Conservation (phyloP, 163 green algal species). For the Scenedesmus sp. region DNA sequence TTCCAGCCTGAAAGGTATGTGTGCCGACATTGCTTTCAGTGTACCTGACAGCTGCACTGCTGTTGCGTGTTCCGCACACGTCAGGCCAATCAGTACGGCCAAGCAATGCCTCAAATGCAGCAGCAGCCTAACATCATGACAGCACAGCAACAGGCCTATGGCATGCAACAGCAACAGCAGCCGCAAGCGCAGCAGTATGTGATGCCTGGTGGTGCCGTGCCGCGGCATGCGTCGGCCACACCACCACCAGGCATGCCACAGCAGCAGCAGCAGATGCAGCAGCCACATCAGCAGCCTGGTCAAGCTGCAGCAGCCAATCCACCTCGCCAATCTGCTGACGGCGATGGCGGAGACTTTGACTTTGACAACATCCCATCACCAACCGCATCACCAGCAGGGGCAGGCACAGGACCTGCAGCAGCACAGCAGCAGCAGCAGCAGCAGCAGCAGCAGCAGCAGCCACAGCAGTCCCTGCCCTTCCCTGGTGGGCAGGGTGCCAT, state of each 20-base stretch:
- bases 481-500: neutral
- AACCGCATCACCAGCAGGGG: neutral
- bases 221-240: neutral
- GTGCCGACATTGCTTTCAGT: too few relatives aligned
- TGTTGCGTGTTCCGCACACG: neutral
- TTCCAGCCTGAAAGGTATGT: too few relatives aligned
- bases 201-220: neutral
- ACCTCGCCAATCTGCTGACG: constrained; percentile 27
- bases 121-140: neutral
- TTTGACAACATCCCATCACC: constrained; percentile 45
- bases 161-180: neutral
- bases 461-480: constrained; percentile 3
- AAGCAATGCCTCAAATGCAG: neutral
- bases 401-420: constrained; percentile 23
- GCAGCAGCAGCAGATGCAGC: neutral
- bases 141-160: neutral
- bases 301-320: neutral
- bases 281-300: neutral
- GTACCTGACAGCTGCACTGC: neutral
- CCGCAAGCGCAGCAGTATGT: neutral
- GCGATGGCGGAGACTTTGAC: constrained; percentile 29
- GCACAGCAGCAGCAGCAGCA: constrained; percentile 31
- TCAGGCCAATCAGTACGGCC: neutral
- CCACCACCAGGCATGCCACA: constrained; percentile 7
- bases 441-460: constrained; percentile 29